Percentiles rank a stretch among this genome's conserved stretches.
phyloP scores from a whole-genome alignment of 352 stramenopile genomes.

The Pythium vanterpoolii region DNA sequence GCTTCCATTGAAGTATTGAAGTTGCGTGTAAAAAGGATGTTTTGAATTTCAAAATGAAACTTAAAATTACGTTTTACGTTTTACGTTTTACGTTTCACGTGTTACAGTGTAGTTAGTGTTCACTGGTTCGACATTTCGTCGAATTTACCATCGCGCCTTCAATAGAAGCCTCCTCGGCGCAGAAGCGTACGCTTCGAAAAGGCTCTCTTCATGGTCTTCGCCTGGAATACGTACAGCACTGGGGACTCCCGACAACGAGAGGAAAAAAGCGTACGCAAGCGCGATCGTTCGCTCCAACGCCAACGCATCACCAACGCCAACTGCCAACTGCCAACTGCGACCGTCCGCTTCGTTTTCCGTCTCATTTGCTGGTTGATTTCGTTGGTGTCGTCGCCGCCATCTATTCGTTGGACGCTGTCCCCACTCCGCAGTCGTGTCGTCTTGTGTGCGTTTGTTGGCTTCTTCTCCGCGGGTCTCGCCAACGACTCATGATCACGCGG shows the following conservation, averaged over 20 bases:
- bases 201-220: not conserved
- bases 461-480: not conserved
- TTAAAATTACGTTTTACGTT: too few species aligned
- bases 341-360: not conserved
- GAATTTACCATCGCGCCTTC: not conserved
- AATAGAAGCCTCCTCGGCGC: not conserved
- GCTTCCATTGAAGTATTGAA: too few species aligned
- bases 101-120: too few species aligned
- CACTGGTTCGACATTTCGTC: not conserved
- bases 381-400: not conserved
- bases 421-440: not conserved
- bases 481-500: conserved; percentile 17
- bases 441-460: too few species aligned
- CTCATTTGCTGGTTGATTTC: not conserved
- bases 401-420: not conserved
- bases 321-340: not conserved
- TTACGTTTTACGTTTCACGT: too few species aligned
- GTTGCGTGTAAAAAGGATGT: too few species aligned
- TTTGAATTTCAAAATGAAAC: too few species aligned
- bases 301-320: too few species aligned
- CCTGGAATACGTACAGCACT: too few species aligned
- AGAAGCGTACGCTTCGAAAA: not conserved
- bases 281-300: too few species aligned
- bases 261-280: not conserved
- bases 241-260: too few species aligned